Percentiles rank a stretch among this genome's conserved stretches.
Conservation (phyloP, 2,329 filamentous ascomycete genomes). For the Hypoxylon sp. region DNA sequence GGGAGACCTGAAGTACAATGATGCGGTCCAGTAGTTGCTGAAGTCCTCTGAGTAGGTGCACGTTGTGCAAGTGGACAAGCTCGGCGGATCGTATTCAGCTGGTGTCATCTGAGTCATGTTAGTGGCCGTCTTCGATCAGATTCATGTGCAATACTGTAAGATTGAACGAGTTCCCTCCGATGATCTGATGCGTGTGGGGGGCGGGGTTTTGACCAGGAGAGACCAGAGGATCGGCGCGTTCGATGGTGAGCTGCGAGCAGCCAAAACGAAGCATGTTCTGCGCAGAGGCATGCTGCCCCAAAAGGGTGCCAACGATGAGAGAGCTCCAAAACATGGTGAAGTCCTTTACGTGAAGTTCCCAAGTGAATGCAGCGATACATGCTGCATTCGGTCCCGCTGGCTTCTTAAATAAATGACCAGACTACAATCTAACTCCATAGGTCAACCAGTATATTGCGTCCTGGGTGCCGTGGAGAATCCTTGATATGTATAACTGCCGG, state of each 20-base stretch:
- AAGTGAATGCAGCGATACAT: slow-evolving; percentile 18
- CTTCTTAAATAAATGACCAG: slow-evolving; percentile 35
- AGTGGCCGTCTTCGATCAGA: slow-evolving; percentile 14
- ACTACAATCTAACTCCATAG: slow-evolving; percentile 5
- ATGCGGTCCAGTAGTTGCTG: slow-evolving; percentile 56
- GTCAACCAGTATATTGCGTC: slow-evolving; percentile 15
- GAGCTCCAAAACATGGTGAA: slow-evolving; percentile 39
- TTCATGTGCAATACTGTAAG: slow-evolving; percentile 40
- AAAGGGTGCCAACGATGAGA: slow-evolving; percentile 39
- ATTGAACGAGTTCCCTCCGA: slow-evolving; percentile 48
- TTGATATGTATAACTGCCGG: slow-evolving; percentile 34
- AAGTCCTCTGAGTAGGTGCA: slow-evolving; percentile 57
- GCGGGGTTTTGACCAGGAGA: slow-evolving; percentile 44
- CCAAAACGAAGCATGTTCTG: slow-evolving; percentile 47
- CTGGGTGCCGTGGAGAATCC: slow-evolving; percentile 24
- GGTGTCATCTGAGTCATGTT: slow-evolving; percentile 42
- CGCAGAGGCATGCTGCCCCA: slow-evolving; percentile 42
- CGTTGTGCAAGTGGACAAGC: slow-evolving; percentile 55
- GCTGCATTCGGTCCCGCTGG: neutral
- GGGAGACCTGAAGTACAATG: slow-evolving; percentile 54
- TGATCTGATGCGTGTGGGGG: slow-evolving; percentile 46
- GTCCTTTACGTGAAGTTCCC: slow-evolving; percentile 22
- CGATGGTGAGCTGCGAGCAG: slow-evolving; percentile 48
- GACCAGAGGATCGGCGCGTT: slow-evolving; percentile 47
- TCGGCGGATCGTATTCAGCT: slow-evolving; percentile 41